These are phyloP conservation scores for Stachybotrys elegans DNA, from an alignment of 2,329 filamentous ascomycete genomes.

Conservation along the genomic window DNA sequence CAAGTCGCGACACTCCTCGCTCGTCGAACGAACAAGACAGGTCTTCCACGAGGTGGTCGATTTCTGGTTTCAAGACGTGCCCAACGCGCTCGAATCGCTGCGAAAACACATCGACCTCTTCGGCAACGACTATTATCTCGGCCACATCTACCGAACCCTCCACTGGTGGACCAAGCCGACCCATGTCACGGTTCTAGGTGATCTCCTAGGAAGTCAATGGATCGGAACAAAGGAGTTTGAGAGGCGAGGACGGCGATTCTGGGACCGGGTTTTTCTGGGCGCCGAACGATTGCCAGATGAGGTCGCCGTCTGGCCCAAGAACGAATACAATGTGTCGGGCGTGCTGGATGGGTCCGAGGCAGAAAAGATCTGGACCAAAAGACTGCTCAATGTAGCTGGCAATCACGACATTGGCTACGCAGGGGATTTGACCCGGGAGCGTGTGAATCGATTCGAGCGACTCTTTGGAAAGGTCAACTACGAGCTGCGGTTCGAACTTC, in stretches of 20 bases:
- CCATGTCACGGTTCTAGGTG: conserved; percentile 83
- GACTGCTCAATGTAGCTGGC: conserved; percentile 84
- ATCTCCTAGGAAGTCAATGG: conserved; percentile 94
- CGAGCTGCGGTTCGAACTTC: conserved; percentile 69
- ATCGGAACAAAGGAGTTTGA: conserved; percentile 81
- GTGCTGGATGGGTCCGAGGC: conserved; percentile 39
- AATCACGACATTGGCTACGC: conserved; percentile 98
- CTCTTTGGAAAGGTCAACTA: conserved; percentile 88
- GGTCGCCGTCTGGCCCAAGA: conserved; percentile 40
- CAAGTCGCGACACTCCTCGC: conserved; percentile 36
- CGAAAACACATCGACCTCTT: conserved; percentile 83
- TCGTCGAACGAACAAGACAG: conserved; percentile 48
- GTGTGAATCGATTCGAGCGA: conserved; percentile 75
- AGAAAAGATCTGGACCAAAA: conserved; percentile 59
- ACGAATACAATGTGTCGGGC: conserved; percentile 46
- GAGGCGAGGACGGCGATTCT: conserved; percentile 67
- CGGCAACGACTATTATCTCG: conserved; percentile 92
- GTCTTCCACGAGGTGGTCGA: conserved; percentile 55
- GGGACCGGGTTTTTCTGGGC: conserved; percentile 72
- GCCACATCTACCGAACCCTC: conserved; percentile 82
- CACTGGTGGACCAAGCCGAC: conserved; percentile 82
- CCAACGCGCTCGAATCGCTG: conserved; percentile 57
- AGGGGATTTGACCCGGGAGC: conserved; percentile 74
- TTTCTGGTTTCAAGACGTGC: conserved; percentile 62
- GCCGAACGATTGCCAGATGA: conserved; percentile 58